phyloP scores from a whole-genome alignment of 352 stramenopile species.

The Pythium aphanidermatum region DNA sequence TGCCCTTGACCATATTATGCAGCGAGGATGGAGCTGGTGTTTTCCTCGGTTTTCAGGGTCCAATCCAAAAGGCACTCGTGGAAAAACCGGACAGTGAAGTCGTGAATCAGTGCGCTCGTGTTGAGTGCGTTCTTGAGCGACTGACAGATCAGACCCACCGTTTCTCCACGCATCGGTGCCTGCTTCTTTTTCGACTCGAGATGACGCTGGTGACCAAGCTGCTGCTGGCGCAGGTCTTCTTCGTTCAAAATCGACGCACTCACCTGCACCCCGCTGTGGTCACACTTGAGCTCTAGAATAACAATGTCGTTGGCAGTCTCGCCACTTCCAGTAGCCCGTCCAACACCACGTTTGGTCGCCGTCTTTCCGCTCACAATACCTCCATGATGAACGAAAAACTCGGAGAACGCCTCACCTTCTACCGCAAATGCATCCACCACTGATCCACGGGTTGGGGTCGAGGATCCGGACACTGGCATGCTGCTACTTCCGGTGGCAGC shows the following conservation, averaged over 20 bases:
- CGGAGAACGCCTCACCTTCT: slow-evolving; percentile 47
- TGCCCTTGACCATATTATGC: slow-evolving; percentile 77
- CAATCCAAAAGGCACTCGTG: slow-evolving; percentile 63
- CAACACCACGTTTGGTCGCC: neutral
- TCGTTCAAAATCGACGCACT: slow-evolving; percentile 56
- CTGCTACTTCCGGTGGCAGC: neutral
- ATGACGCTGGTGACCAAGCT: slow-evolving; percentile 47
- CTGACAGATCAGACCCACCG: slow-evolving; percentile 38
- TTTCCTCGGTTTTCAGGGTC: slow-evolving; percentile 10
- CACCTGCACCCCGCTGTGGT: slow-evolving; percentile 61
- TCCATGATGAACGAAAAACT: slow-evolving; percentile 53
- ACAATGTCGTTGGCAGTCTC: slow-evolving; percentile 26
- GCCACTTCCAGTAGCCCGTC: slow-evolving; percentile 10
- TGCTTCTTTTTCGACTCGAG: slow-evolving; percentile 7
- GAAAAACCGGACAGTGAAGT: slow-evolving; percentile 74
- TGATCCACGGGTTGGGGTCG: slow-evolving; percentile 10
- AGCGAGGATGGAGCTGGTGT: slow-evolving; percentile 16
- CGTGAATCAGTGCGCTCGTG: slow-evolving; percentile 58
- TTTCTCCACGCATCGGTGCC: slow-evolving; percentile 23
- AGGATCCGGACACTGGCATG: slow-evolving; percentile 1
- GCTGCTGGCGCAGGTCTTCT: slow-evolving; percentile 55
- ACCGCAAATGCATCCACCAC: slow-evolving; percentile 25
- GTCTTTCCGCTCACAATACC: slow-evolving; percentile 22
- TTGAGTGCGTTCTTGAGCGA: slow-evolving; percentile 49
- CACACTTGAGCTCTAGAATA: slow-evolving; percentile 66